Evolutionary conservation across 306 rosid genomes (phyloP).

Genomic region (Citrullus colocynthis): DNA sequence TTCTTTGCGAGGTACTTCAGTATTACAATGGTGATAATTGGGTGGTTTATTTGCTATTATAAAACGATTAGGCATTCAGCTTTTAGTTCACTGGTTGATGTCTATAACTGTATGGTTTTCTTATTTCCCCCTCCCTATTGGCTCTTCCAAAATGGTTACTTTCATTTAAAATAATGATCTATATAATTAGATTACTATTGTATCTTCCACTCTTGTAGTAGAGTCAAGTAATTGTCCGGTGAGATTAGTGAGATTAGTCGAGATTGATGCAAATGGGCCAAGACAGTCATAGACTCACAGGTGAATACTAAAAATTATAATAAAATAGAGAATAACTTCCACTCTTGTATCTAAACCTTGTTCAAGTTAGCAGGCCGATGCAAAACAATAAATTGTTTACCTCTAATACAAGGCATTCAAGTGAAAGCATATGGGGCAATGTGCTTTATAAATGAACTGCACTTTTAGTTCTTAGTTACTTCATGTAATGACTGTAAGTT

Average conservation of each 20-base stretch:
- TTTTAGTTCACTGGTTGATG: not conserved
- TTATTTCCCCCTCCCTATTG: not conserved
- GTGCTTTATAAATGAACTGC: not conserved
- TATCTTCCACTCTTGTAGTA: not conserved
- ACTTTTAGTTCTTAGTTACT: not conserved
- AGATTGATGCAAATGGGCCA: not conserved
- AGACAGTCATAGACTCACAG: not conserved
- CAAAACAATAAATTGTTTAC: not conserved
- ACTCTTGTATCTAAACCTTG: not conserved
- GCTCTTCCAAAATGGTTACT: not conserved
- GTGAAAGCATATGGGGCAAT: not conserved
- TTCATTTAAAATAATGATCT: not conserved
- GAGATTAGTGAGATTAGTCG: not conserved
- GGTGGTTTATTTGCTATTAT: not conserved
- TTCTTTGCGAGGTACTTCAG: conserved; percentile 55
- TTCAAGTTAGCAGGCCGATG: not conserved
- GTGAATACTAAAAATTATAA: not conserved
- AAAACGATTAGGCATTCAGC: not conserved
- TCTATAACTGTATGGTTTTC: not conserved
- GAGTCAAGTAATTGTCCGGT: not conserved
- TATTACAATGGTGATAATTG: not conserved
- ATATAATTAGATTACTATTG: not conserved
- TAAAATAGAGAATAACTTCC: not conserved
- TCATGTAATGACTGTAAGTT: not conserved
- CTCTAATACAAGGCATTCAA: not conserved